These are phyloP conservation scores for Sarocladium brachiariae DNA, from an alignment of 2,329 filamentous ascomycete genomes.

Conservation along the genomic window DNA sequence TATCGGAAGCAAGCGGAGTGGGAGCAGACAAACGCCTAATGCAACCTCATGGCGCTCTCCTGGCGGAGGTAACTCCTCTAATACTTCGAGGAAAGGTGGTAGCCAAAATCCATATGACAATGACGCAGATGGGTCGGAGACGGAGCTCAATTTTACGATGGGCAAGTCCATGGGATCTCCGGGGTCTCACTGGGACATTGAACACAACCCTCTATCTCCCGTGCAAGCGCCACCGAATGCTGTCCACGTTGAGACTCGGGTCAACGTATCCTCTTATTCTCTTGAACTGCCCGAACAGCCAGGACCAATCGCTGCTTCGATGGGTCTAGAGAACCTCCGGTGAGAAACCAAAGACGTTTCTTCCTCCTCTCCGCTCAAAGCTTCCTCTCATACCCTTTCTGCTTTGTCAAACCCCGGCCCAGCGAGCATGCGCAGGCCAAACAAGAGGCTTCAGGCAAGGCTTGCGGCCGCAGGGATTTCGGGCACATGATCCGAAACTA, in stretches of 20 bases:
- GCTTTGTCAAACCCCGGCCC: too few relatives aligned
- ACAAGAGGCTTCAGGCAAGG: too few relatives aligned
- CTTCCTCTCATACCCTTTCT: background rate
- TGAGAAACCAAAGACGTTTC: background rate
- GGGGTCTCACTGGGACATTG: constrained; percentile 3
- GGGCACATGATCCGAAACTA: too few relatives aligned
- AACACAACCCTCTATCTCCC: background rate
- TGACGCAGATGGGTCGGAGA: background rate
- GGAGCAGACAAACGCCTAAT: background rate
- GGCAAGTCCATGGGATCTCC: background rate
- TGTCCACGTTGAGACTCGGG: constrained; percentile 1
- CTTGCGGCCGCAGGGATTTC: too few relatives aligned
- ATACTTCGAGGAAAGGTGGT: background rate
- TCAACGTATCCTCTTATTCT: background rate
- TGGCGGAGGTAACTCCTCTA: background rate
- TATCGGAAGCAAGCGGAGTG: background rate
- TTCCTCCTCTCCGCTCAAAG: background rate
- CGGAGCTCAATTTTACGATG: background rate
- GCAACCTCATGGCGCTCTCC: constrained; percentile 1
- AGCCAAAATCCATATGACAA: background rate
- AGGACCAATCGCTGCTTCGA: background rate
- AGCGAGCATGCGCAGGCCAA: too few relatives aligned
- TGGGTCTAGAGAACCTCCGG: background rate
- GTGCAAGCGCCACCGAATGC: background rate
- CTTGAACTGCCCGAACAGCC: background rate